Evolutionary conservation across 768 basidiomycete species (phyloP).

Genomic region (Termitomyces sp.): DNA sequence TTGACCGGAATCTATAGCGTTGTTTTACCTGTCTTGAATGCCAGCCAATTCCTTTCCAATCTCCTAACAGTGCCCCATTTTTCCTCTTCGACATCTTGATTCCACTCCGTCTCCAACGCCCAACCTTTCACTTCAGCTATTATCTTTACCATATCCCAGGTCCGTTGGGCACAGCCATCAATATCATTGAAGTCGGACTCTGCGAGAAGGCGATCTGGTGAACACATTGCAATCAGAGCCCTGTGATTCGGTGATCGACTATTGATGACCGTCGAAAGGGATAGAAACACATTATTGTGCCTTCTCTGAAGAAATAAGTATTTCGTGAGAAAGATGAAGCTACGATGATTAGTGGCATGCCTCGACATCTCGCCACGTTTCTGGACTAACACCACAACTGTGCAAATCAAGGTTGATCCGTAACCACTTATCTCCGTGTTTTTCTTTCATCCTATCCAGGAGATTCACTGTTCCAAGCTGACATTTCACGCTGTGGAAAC

Average conservation of each 20-base stretch:
- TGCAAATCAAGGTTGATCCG: slow-evolving; percentile 84
- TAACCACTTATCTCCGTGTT: slow-evolving; percentile 52
- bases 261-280: slow-evolving; percentile 84
- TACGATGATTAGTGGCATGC: slow-evolving; percentile 31
- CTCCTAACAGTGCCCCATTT: slow-evolving; percentile 62
- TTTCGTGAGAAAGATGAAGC: neutral
- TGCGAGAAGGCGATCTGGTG: slow-evolving; percentile 64
- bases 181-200: slow-evolving; percentile 84
- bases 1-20: neutral
- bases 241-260: slow-evolving; percentile 58
- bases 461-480: slow-evolving; percentile 64
- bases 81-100: slow-evolving; percentile 24
- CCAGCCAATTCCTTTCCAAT: slow-evolving; percentile 67
- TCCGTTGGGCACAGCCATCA: slow-evolving; percentile 46
- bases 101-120: slow-evolving; percentile 62
- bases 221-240: slow-evolving; percentile 58
- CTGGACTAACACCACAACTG: slow-evolving; percentile 78
- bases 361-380: slow-evolving; percentile 73
- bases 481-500: slow-evolving; percentile 83
- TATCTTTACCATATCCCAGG: slow-evolving; percentile 72
- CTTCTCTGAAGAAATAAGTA: slow-evolving; percentile 37
- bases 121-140: slow-evolving; percentile 77
- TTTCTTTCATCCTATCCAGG: slow-evolving; percentile 51
- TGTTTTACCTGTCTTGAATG: slow-evolving; percentile 33
- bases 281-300: slow-evolving; percentile 78